phyloP scores from a whole-genome alignment of 73 alveolate genomes.

The Halteria grandinella region DNA sequence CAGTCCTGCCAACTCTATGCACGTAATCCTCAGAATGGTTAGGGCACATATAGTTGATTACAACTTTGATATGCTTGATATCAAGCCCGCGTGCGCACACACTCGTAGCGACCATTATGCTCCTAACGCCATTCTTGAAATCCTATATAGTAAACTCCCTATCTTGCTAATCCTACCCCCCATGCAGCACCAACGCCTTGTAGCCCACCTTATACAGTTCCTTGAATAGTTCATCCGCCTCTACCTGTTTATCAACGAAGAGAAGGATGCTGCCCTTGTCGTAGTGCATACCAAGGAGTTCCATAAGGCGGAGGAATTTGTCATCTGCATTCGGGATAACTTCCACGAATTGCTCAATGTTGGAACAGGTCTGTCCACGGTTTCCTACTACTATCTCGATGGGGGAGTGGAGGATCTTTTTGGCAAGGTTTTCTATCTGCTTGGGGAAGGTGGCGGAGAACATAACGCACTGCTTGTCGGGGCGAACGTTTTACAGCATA shows the following conservation, averaged over 20 bases:
- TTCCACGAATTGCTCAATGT: constrained; percentile 93
- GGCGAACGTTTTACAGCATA: constrained; percentile 87
- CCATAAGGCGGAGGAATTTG: constrained; percentile 85
- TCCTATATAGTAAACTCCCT: constrained; percentile 91
- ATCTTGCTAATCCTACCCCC: constrained; percentile 97
- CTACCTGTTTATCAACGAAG: constrained; percentile 93
- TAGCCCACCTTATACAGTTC: constrained; percentile 88
- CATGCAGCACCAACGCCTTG: constrained; percentile 91
- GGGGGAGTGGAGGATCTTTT: constrained; percentile 82
- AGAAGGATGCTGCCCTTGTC: constrained; percentile 91
- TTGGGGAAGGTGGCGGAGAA: constrained; percentile 99
- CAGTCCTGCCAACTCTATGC: constrained; percentile 99
- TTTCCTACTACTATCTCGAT: constrained; percentile 95
- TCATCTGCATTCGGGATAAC: constrained; percentile 90
- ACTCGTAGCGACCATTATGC: constrained; percentile 95
- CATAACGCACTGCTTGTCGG: constrained; percentile 94
- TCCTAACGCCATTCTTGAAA: constrained; percentile 92
- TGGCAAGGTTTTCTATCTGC: constrained; percentile 93
- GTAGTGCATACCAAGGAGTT: constrained; percentile 88
- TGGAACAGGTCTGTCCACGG: constrained; percentile 93
- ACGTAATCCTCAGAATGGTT: constrained; percentile 98
- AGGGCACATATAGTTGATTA: constrained; percentile 96
- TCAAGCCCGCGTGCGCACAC: constrained; percentile 97
- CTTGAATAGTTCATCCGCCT: constrained; percentile 95
- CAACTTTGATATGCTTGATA: constrained; percentile 89